Percentiles rank a stretch among this genome's conserved stretches.
These are phyloP conservation scores for Curvularia eragrostidis DNA, from an alignment of 2,329 filamentous ascomycete genomes.

Conservation along the genomic window DNA sequence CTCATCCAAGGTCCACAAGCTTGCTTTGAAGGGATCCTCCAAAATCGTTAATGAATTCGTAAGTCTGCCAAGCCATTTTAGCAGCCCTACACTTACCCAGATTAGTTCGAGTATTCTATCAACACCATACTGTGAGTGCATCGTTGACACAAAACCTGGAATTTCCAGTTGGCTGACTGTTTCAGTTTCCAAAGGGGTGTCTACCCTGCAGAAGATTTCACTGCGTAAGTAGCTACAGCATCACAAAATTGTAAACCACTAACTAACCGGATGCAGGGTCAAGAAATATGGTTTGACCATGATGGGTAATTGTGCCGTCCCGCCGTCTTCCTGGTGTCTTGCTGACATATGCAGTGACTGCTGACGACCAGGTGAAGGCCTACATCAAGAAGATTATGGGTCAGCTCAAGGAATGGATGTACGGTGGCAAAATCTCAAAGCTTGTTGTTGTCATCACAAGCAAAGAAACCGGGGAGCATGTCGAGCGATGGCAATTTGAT, in stretches of 20 bases:
- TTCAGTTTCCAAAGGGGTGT: conserved; percentile 79
- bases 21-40: conserved; percentile 83
- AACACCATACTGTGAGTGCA: conserved; percentile 84
- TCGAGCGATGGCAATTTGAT: conserved; percentile 98
- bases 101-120: conserved; percentile 93
- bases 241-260: not conserved
- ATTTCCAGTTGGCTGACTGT: conserved; percentile 23
- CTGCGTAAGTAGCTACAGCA: conserved; percentile 66
- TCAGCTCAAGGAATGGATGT: conserved; percentile 97
- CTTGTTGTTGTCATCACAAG: conserved; percentile 95
- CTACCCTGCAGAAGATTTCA: conserved; percentile 95
- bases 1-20: conserved; percentile 92
- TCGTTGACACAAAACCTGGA: too few relatives aligned
- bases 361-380: conserved; percentile 97
- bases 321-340: conserved; percentile 1
- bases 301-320: conserved; percentile 66
- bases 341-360: conserved; percentile 68
- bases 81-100: conserved; percentile 21
- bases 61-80: conserved; percentile 52
- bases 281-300: conserved; percentile 99
- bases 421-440: conserved; percentile 94
- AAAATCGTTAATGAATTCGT: conserved; percentile 96
- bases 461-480: conserved; percentile 95
- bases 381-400: conserved; percentile 99
- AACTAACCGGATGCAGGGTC: conserved; percentile 61